phyloP scores from a whole-genome alignment of 192 early-diverging fungal genomes.

The Backusella psychrophila region DNA sequence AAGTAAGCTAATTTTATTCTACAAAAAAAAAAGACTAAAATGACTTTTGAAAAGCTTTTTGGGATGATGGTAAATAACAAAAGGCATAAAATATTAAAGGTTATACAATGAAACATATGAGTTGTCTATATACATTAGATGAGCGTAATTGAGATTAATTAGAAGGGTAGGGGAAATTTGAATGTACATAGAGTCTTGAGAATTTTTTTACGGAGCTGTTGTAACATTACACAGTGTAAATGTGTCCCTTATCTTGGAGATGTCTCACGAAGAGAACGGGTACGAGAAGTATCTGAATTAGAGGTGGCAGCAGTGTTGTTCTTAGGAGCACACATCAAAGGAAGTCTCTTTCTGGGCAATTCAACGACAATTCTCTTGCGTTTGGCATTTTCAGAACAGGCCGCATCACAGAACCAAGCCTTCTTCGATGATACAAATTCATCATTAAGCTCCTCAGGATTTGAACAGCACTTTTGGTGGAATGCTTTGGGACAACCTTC shows the following conservation, averaged over 20 bases:
- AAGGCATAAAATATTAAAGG: background rate
- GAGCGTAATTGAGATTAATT: background rate
- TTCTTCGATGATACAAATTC: conserved; percentile 45
- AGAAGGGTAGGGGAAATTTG: background rate
- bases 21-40: background rate
- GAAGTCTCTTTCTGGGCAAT: conserved; percentile 58
- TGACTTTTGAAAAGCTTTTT: background rate
- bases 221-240: conserved; percentile 1
- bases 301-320: background rate
- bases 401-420: conserved; percentile 62
- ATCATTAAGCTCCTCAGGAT: conserved; percentile 36
- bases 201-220: conserved; percentile 6
- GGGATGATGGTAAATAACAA: background rate
- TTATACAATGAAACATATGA: conserved; percentile 5
- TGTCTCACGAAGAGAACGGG: conserved; percentile 12
- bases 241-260: conserved; percentile 2
- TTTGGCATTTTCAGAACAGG: conserved; percentile 54
- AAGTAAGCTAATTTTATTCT: conserved; percentile 5
- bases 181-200: background rate
- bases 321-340: conserved; percentile 62
- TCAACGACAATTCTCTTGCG: conserved; percentile 59
- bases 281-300: conserved; percentile 3
- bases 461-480: conserved; percentile 67
- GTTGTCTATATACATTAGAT: background rate
- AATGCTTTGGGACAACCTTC: conserved; percentile 83